A percentile compares a stretch with the other conserved stretches of the same genome.
Conservation (phyloP, 2,329 filamentous ascomycete species). For the Sclerotinia borealis region DNA sequence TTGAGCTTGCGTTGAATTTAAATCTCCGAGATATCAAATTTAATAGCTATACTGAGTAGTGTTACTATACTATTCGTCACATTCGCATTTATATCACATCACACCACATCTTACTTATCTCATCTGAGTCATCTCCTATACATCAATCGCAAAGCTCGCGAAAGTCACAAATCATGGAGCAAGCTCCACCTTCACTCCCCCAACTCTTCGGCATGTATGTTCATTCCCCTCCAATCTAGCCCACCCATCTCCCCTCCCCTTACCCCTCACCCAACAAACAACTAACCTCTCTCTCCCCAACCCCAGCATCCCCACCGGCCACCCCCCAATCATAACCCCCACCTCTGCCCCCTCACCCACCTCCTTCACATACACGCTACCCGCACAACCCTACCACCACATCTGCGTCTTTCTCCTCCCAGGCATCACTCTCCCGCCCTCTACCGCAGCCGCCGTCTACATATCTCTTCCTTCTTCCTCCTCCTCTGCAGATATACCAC, state of each 20-base stretch:
- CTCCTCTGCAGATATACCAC: conserved; percentile 30
- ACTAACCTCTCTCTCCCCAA: conserved; percentile 4
- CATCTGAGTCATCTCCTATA: too few relatives aligned
- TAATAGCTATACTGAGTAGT: neutral
- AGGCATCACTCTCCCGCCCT: conserved; percentile 59
- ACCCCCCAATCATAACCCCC: conserved; percentile 49
- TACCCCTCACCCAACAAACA: neutral
- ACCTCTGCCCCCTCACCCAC: conserved; percentile 47
- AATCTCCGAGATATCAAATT: neutral
- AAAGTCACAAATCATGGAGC: neutral
- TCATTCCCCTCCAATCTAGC: neutral
- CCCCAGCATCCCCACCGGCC: conserved; percentile 48
- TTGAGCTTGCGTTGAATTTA: neutral
- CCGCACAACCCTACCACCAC: conserved; percentile 60
- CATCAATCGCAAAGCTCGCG: neutral
- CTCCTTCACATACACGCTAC: conserved; percentile 51
- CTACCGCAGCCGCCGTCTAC: conserved; percentile 85
- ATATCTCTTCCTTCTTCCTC: conserved; percentile 54
- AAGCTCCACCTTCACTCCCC: conserved; percentile 17
- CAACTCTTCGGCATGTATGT: conserved; percentile 30
- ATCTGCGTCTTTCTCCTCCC: conserved; percentile 87
- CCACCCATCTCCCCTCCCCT: neutral
- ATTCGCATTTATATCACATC: neutral
- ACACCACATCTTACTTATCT: too few relatives aligned
- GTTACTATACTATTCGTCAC: neutral